Conservation (phyloP, 2,329 filamentous ascomycete species). For the Cladosporium sp. region DNA sequence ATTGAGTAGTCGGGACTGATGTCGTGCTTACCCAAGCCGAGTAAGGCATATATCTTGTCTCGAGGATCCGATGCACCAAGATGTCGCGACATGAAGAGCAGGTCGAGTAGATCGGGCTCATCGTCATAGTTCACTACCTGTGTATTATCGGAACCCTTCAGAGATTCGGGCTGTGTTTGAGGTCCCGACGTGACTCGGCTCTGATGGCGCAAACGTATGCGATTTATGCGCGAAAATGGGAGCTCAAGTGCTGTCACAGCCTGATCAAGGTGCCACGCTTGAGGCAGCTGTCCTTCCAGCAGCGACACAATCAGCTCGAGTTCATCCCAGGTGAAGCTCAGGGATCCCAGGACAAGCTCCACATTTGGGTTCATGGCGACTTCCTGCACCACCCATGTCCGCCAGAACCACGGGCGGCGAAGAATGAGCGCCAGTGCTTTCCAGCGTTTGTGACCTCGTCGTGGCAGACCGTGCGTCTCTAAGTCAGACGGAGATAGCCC, state of each 20-base stretch:
- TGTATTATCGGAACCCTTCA: no score
- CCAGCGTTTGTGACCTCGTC: conserved; percentile 23
- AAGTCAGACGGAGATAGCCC: conserved; percentile 16
- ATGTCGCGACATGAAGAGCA: conserved; percentile 28
- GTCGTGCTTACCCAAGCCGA: conserved; percentile 26
- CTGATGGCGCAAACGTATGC: conserved; percentile 24
- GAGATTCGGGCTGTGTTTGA: no score
- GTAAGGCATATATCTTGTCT: conserved; percentile 28
- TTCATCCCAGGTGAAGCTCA: conserved; percentile 25
- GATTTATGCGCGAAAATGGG: conserved; percentile 29
- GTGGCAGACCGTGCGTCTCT: conserved; percentile 25
- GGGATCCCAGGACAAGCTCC: conserved; percentile 25
- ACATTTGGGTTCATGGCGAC: conserved; percentile 28
- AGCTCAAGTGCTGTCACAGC: conserved; percentile 25
- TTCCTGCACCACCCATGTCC: conserved; percentile 31
- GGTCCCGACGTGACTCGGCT: not conserved
- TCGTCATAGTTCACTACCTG: conserved; percentile 7
- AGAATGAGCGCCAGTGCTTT: conserved; percentile 25
- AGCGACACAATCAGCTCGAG: conserved; percentile 24
- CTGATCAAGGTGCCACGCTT: conserved; percentile 24
- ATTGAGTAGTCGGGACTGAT: conserved; percentile 25
- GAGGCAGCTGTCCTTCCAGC: conserved; percentile 24
- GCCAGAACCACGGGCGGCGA: conserved; percentile 28
- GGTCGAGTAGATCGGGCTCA: conserved; percentile 26
- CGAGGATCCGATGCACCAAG: conserved; percentile 27